Evolutionary conservation across 1,284 basidiomycete species (phyloP).

Genomic region (Phellinidium pouzarii): DNA sequence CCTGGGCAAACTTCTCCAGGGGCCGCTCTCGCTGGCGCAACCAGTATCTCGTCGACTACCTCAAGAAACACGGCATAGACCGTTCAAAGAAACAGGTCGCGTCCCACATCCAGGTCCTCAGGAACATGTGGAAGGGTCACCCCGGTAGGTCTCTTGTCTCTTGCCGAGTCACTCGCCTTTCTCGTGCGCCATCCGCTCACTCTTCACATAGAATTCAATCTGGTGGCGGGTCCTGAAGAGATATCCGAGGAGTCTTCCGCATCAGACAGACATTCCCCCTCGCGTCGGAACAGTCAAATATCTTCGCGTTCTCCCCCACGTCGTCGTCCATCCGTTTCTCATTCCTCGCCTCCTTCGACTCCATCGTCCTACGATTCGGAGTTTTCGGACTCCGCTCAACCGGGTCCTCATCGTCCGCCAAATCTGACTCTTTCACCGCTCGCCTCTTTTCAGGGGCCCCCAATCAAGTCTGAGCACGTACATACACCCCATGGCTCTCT

Average conservation of each 20-base stretch:
- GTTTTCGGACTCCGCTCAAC: slow-evolving; percentile 9
- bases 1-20: slow-evolving; percentile 68
- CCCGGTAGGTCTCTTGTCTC: slow-evolving; percentile 48
- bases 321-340: slow-evolving; percentile 17
- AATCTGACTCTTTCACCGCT: slow-evolving; percentile 33
- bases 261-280: slow-evolving; percentile 20
- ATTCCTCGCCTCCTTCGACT: slow-evolving; percentile 16
- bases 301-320: slow-evolving; percentile 18
- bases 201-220: slow-evolving; percentile 42
- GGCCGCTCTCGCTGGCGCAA: slow-evolving; percentile 75
- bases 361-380: slow-evolving; percentile 15
- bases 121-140: slow-evolving; percentile 82
- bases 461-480: slow-evolving; percentile 15
- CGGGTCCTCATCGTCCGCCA: slow-evolving; percentile 27
- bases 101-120: slow-evolving; percentile 73
- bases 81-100: slow-evolving; percentile 79
- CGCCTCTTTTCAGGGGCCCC: slow-evolving; percentile 20
- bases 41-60: slow-evolving; percentile 74
- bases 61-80: slow-evolving; percentile 55
- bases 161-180: no score
- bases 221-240: slow-evolving; percentile 71
- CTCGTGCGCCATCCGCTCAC: slow-evolving; percentile 16
- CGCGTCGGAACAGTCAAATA: slow-evolving; percentile 13
- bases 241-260: slow-evolving; percentile 36
- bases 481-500: slow-evolving; percentile 6